phyloP scores from a whole-genome alignment of 768 basidiomycete species.

The Agrocybe praecox region DNA sequence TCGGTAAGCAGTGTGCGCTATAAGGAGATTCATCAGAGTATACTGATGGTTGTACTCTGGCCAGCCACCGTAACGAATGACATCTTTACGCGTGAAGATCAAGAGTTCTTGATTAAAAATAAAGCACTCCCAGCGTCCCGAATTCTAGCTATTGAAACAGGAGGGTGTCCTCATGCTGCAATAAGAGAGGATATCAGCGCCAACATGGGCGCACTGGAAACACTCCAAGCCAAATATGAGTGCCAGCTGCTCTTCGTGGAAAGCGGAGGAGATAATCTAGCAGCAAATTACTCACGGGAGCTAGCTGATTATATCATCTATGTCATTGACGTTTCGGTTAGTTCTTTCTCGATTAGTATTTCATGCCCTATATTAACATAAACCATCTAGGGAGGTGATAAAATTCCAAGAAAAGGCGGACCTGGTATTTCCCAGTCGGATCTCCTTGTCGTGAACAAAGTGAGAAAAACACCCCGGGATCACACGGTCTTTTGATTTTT shows the following conservation, averaged over 20 bases:
- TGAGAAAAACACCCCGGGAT: slow-evolving; percentile 19
- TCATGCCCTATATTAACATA: neutral
- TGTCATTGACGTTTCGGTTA: slow-evolving; percentile 83
- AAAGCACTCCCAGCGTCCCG: slow-evolving; percentile 82
- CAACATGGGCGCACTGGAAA: slow-evolving; percentile 95
- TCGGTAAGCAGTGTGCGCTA: slow-evolving; percentile 53
- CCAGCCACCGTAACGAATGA: slow-evolving; percentile 96
- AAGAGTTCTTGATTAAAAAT: slow-evolving; percentile 95
- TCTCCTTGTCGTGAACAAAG: slow-evolving; percentile 95
- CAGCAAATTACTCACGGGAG: slow-evolving; percentile 96
- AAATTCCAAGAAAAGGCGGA: slow-evolving; percentile 97
- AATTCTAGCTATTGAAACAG: slow-evolving; percentile 96
- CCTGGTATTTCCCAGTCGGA: slow-evolving; percentile 98
- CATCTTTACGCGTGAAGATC: slow-evolving; percentile 97
- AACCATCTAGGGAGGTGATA: slow-evolving; percentile 82
- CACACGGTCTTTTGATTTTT: neutral
- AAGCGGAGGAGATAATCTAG: slow-evolving; percentile 95
- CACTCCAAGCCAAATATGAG: slow-evolving; percentile 86
- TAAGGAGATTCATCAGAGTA: neutral
- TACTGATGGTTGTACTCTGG: neutral
- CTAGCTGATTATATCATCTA: slow-evolving; percentile 98
- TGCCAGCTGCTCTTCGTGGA: slow-evolving; percentile 95
- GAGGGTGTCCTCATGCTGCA: slow-evolving; percentile 97
- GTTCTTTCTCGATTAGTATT: slow-evolving; percentile 1
- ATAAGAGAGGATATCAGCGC: slow-evolving; percentile 98